Conservation (phyloP, 2,329 filamentous ascomycete species). For the Endoconidiophora laricicola region DNA sequence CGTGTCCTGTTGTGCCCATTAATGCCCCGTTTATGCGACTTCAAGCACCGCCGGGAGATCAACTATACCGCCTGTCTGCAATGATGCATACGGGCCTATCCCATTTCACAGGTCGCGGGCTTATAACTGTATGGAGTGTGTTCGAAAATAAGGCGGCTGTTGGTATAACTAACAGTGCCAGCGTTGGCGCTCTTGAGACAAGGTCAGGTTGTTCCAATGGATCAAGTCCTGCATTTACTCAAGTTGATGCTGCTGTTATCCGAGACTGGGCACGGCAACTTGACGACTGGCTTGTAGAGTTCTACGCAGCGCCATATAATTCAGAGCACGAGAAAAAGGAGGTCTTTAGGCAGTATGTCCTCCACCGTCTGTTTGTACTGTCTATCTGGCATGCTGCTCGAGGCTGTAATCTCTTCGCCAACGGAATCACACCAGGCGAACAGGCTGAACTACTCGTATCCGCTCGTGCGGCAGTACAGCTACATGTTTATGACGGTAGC, state of each 20-base stretch:
- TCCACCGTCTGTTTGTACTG: constrained; percentile 25
- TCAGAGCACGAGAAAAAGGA: constrained; percentile 1
- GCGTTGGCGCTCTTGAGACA: constrained; percentile 13
- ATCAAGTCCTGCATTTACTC: constrained; percentile 25
- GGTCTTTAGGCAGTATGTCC: constrained; percentile 20
- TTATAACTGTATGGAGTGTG: constrained; percentile 28
- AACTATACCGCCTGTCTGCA: constrained; percentile 25
- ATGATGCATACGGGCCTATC: constrained; percentile 29
- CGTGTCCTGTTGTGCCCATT: constrained; percentile 25
- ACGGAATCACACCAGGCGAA: constrained; percentile 23
- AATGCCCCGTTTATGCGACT: constrained; percentile 23
- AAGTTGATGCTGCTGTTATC: constrained; percentile 25
- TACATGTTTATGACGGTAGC: constrained; percentile 24
- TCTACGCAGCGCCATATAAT: constrained; percentile 17
- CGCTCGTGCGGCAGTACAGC: constrained; percentile 23
- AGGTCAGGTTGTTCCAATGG: constrained; percentile 25
- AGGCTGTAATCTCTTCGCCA: constrained; percentile 24
- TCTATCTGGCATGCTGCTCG: constrained; percentile 21
- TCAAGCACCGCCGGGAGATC: constrained; percentile 23
- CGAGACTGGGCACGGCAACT: constrained; percentile 26
- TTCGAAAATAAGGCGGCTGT: constrained; percentile 14
- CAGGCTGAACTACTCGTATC: constrained; percentile 26
- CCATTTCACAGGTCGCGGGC: constrained; percentile 25
- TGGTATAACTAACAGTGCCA: no score
- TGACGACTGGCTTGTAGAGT: constrained; percentile 26